These are phyloP conservation scores for Pseudocercospora pini-densiflorae DNA, from an alignment of 2,329 filamentous ascomycete genomes.

Conservation along the genomic window DNA sequence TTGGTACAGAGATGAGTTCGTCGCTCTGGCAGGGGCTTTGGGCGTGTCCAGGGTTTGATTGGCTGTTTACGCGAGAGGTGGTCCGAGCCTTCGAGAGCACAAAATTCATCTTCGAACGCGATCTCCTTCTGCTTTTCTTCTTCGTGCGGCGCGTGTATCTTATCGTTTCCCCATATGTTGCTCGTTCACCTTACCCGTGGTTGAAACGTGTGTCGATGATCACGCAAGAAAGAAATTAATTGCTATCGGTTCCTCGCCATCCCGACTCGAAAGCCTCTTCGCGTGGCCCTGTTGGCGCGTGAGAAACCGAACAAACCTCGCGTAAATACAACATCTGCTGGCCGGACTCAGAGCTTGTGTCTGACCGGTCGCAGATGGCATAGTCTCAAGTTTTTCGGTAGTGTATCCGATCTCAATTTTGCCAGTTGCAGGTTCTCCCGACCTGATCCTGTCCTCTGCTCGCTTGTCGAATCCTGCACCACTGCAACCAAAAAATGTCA, in stretches of 20 bases:
- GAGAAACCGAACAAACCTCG: conserved; percentile 37
- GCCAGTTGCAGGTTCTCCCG: not conserved
- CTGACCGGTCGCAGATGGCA: not conserved
- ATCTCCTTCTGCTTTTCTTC: conserved; percentile 27
- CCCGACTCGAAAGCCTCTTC: conserved; percentile 39
- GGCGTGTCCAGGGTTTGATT: not conserved
- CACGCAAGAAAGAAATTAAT: conserved; percentile 40
- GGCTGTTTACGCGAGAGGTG: not conserved
- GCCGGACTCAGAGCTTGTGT: not conserved
- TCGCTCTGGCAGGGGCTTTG: too few relatives aligned
- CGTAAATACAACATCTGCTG: conserved; percentile 3
- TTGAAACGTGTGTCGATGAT: conserved; percentile 39
- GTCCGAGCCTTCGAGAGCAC: not conserved
- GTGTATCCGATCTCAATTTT: not conserved
- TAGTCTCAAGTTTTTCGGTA: not conserved
- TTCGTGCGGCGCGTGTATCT: conserved; percentile 42
- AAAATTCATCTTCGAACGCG: conserved; percentile 10
- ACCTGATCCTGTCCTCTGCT: too few relatives aligned
- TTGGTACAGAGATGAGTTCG: too few relatives aligned
- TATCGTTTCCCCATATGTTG: conserved; percentile 37
- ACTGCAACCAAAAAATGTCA: conserved; percentile 26
- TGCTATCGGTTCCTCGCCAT: conserved; percentile 38
- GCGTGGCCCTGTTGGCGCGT: conserved; percentile 42
- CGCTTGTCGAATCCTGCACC: not conserved
- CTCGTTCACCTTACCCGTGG: conserved; percentile 32